phyloP scores from a whole-genome alignment of 2,329 filamentous ascomycete species.

The Neonectria hederae region DNA sequence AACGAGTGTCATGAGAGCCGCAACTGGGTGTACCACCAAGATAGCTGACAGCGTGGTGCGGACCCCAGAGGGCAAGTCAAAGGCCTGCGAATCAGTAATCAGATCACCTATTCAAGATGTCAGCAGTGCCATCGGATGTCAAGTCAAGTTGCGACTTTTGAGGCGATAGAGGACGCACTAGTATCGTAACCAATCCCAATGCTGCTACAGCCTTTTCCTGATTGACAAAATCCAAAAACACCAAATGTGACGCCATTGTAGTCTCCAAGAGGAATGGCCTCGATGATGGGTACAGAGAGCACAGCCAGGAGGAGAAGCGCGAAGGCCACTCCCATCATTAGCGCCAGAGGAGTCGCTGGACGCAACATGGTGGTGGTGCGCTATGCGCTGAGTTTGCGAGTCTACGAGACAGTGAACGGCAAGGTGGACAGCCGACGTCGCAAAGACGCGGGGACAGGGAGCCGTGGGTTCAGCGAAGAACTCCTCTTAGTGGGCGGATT shows the following conservation, averaged over 20 bases:
- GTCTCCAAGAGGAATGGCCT: conserved; percentile 82
- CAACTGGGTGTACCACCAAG: conserved; percentile 91
- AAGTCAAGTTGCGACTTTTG: neutral
- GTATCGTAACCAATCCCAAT: conserved; percentile 88
- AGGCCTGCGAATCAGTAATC: conserved; percentile 51
- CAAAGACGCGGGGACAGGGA: conserved; percentile 33
- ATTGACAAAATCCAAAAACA: conserved; percentile 88
- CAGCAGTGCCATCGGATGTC: conserved; percentile 18
- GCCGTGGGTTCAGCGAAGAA: conserved; percentile 1
- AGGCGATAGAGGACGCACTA: conserved; percentile 62
- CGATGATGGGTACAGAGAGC: conserved; percentile 90
- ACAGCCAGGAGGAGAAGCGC: conserved; percentile 85
- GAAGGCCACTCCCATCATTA: conserved; percentile 88
- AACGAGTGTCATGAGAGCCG: conserved; percentile 84
- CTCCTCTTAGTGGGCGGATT: conserved; percentile 7
- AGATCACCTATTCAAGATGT: conserved; percentile 35
- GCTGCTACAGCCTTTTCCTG: conserved; percentile 68
- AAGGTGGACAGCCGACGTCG: conserved; percentile 34
- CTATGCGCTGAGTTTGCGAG: conserved; percentile 32
- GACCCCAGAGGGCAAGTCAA: conserved; percentile 64
- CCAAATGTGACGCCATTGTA: conserved; percentile 84
- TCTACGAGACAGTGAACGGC: conserved; percentile 16
- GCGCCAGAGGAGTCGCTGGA: conserved; percentile 88
- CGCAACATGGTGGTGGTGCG: conserved; percentile 74
- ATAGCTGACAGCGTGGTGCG: conserved; percentile 81